These are phyloP conservation scores for Suillus ampliporus DNA, from an alignment of 768 basidiomycete species.

Conservation along the genomic window DNA sequence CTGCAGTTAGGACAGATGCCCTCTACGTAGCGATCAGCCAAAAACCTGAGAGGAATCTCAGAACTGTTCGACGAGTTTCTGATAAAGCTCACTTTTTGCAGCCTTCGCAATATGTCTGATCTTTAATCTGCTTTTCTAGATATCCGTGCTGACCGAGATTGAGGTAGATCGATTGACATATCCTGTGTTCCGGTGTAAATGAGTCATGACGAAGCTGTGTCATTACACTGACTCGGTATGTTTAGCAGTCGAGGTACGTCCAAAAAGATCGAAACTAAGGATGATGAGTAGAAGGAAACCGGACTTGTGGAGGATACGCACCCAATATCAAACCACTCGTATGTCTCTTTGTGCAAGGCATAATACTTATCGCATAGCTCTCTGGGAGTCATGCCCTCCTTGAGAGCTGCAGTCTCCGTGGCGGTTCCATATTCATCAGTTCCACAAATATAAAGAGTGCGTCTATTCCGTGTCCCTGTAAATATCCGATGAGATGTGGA, in stretches of 20 bases:
- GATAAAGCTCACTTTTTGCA: constrained; percentile 69
- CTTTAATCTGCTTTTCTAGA: constrained; percentile 83
- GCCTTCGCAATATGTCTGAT: constrained; percentile 95
- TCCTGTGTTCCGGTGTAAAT: constrained; percentile 49
- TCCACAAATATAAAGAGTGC: constrained; percentile 94
- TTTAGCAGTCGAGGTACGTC: constrained; percentile 87
- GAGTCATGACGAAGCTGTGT: background rate
- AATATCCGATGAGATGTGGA: background rate
- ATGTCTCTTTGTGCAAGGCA: constrained; percentile 86
- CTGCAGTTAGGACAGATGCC: constrained; percentile 96
- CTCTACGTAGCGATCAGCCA: constrained; percentile 97
- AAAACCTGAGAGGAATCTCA: constrained; percentile 58
- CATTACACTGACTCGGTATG: constrained; percentile 77
- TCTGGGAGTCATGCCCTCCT: constrained; percentile 79
- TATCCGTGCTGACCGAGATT: constrained; percentile 80
- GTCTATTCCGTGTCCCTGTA: constrained; percentile 75
- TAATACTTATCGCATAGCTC: constrained; percentile 93
- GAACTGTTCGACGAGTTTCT: background rate
- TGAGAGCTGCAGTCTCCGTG: constrained; percentile 95
- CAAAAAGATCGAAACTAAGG: constrained; percentile 91
- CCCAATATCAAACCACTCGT: constrained; percentile 98
- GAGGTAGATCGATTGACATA: constrained; percentile 87
- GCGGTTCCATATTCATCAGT: constrained; percentile 99
- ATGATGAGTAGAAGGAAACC: background rate
- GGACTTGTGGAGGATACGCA: constrained; percentile 35